A percentile compares a stretch with the other conserved stretches of the same genome.
Evolutionary conservation across 2,329 filamentous ascomycete genomes (phyloP).

Genomic region (Apiospora pterosperma): DNA sequence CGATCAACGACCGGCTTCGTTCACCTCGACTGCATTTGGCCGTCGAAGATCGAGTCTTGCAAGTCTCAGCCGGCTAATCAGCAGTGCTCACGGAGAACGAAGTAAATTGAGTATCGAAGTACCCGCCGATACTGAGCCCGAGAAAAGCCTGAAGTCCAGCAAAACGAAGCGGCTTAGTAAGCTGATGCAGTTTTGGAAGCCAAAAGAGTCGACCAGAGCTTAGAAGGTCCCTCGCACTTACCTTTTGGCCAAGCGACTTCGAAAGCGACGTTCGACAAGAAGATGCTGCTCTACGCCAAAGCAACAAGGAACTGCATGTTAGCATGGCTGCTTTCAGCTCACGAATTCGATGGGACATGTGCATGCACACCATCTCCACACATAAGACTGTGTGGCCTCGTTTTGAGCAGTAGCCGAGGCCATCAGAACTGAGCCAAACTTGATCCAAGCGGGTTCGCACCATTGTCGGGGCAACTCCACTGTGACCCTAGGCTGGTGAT

Average conservation of each 20-base stretch:
- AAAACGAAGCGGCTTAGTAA: slow-evolving; percentile 69
- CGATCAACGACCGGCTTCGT: slow-evolving; percentile 59
- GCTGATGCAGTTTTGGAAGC: slow-evolving; percentile 77
- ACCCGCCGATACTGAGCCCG: slow-evolving; percentile 50
- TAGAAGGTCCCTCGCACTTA: slow-evolving; percentile 12
- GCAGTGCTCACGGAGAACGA: slow-evolving; percentile 68
- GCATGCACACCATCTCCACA: background rate
- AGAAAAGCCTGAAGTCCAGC: slow-evolving; percentile 57
- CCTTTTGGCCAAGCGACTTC: background rate
- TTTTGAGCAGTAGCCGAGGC: background rate
- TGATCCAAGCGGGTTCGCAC: background rate
- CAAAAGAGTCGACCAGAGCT: slow-evolving; percentile 38
- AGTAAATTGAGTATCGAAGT: slow-evolving; percentile 73
- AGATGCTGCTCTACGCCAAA: background rate
- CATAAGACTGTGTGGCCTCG: background rate
- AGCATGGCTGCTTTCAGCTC: background rate
- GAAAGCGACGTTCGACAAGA: background rate
- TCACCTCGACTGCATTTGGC: slow-evolving; percentile 60
- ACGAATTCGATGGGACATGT: background rate
- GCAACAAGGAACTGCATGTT: background rate
- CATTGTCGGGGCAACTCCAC: background rate
- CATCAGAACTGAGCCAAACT: background rate
- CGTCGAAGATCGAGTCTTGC: slow-evolving; percentile 73
- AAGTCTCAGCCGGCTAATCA: slow-evolving; percentile 73
- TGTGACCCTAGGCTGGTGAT: background rate